Evolutionary conservation across 768 basidiomycete species (phyloP).

Genomic region (Pholiota conissans): DNA sequence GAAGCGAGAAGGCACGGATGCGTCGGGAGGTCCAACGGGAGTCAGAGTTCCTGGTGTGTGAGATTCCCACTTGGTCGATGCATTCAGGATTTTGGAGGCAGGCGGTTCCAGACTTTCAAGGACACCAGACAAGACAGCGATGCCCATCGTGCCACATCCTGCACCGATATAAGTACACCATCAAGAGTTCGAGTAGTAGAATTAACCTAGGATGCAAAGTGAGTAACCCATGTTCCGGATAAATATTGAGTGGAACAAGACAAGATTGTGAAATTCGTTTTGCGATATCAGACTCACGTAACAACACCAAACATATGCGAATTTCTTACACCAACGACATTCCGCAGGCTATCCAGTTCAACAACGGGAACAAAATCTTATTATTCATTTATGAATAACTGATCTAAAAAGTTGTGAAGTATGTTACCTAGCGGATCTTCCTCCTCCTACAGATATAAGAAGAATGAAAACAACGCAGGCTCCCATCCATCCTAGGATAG

Average conservation of each 20-base stretch:
- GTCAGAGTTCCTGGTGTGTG: conserved; percentile 32
- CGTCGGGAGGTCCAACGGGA: conserved; percentile 56
- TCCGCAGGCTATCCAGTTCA: too few relatives aligned
- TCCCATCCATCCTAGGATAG: conserved; percentile 19
- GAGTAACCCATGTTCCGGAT: conserved; percentile 81
- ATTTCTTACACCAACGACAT: neutral
- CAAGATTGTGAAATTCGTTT: conserved; percentile 6
- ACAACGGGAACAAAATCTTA: too few relatives aligned
- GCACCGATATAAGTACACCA: conserved; percentile 18
- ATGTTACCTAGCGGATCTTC: conserved; percentile 29
- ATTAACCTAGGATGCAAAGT: conserved; percentile 77
- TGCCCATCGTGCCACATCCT: conserved; percentile 99
- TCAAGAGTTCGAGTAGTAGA: conserved; percentile 9
- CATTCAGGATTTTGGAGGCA: conserved; percentile 23
- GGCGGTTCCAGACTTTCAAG: conserved; percentile 71
- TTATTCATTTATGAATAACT: neutral
- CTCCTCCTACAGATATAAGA: conserved; percentile 11
- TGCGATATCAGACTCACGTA: neutral
- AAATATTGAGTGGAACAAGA: neutral
- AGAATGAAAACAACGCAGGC: conserved; percentile 26
- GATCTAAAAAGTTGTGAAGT: too few relatives aligned
- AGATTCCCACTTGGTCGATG: conserved; percentile 37
- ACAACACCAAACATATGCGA: too few relatives aligned
- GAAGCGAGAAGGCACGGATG: conserved; percentile 76
- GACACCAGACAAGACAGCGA: conserved; percentile 93